Percentiles rank a stretch among this genome's conserved stretches.
phyloP scores from a whole-genome alignment of 2,329 filamentous ascomycete species.

The Nemania sp. region DNA sequence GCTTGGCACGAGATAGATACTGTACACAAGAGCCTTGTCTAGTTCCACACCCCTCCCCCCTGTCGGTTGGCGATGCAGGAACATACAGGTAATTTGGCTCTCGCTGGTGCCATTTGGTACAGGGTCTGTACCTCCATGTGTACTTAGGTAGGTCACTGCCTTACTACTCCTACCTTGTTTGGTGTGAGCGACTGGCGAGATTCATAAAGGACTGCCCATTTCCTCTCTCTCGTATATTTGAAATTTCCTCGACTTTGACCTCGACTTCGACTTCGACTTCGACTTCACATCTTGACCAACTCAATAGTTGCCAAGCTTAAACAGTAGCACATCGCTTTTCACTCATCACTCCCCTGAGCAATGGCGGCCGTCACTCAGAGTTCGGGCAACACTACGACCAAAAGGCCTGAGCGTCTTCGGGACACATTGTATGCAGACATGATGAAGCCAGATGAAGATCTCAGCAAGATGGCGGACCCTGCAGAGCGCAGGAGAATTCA shows the following conservation, averaged over 20 bases:
- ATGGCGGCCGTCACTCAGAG: constrained; percentile 27
- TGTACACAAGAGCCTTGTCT: constrained; percentile 13
- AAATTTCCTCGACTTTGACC: constrained; percentile 19
- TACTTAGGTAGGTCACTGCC: constrained; percentile 7
- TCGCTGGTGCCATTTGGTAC: constrained; percentile 21
- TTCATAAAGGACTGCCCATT: constrained; percentile 22
- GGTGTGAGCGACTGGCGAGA: constrained; percentile 3
- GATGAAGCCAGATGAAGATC: constrained; percentile 34
- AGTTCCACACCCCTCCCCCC: constrained; percentile 15
- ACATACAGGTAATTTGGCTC: constrained; percentile 23
- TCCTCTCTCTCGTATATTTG: constrained; percentile 20
- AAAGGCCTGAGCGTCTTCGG: constrained; percentile 30
- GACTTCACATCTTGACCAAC: constrained; percentile 16
- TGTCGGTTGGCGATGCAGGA: constrained; percentile 19
- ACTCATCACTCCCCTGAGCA: constrained; percentile 16
- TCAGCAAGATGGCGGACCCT: constrained; percentile 31
- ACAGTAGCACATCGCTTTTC: constrained; percentile 11
- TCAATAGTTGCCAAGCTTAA: constrained; percentile 18
- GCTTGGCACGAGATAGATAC: constrained; percentile 10
- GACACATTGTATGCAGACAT: constrained; percentile 32
- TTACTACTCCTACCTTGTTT: constrained; percentile 23
- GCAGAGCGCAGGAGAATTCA: constrained; percentile 30
- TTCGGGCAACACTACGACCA: constrained; percentile 19
- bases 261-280: too few species aligned
- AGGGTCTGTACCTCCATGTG: constrained; percentile 17